Evolutionary conservation across 2,329 filamentous ascomycete genomes (phyloP), one percentile per base, ranked within the genome.

Genomic region (Fusarium sp.): DNA sequence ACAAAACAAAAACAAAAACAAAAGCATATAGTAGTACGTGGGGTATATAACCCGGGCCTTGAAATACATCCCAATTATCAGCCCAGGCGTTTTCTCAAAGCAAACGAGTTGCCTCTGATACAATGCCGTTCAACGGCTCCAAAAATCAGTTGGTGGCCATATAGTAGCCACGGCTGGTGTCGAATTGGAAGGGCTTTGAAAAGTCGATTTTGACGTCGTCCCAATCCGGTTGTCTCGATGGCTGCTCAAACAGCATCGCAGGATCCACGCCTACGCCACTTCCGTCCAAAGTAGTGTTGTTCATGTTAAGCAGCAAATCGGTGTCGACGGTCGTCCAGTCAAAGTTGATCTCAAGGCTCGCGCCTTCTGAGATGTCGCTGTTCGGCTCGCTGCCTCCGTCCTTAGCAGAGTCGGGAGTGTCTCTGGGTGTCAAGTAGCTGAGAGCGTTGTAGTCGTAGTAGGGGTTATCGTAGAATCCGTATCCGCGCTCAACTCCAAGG

Each of bases 391-490:
- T 89, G 10, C 81, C 76, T 6, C 85, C 84, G 58, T 90, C 88
- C 75, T 89, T 89, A 76, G 83, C 87, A 3, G 88, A 90, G 69
- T 90, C 88, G 1, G 88, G 89, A 9, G 89, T 91, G 73, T 90
- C 87, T 62, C 89, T 88, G 1, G 88, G 88, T 24, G 88, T 88
- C 58, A 86, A 89, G 10, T 86, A 79, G 55, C 78, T 82, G 74
- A 86, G 83, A 65, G 90, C 86, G 14, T 82, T 81, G 56, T 88
- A 84, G 4, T 85, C 81, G 19, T 65, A 53, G 42, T 53, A 60
- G 7, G 62, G 53, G n/a, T 65, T 65, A 15, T 84, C 87, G 57
- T 57, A 71, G 75, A 47, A 79, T 64, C 15, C 79, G 75, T 40
- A 40, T 21, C 66, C 62, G 21, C 73, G 75, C 42, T 80, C 78